phyloP scores from a whole-genome alignment of 1,139 yeast genomes.

The Scheffersomyces insectosa region DNA sequence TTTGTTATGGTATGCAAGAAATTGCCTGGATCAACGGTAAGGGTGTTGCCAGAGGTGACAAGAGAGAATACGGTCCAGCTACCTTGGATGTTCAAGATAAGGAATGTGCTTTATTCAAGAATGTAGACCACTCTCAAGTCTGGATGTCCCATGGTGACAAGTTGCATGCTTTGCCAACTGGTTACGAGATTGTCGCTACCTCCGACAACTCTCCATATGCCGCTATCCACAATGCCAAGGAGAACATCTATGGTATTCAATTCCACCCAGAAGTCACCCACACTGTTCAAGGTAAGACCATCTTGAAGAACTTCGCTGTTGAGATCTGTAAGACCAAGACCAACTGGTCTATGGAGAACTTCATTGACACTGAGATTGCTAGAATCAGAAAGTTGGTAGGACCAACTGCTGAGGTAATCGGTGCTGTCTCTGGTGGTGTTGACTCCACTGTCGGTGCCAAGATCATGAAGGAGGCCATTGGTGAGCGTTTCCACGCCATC shows the following conservation, averaged over 20 bases:
- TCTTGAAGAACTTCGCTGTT: constrained; percentile 90
- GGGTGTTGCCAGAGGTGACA: constrained; percentile 94
- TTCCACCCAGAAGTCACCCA: constrained; percentile 99
- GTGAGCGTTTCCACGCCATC: constrained; percentile 97
- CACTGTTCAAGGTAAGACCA: constrained; percentile 83
- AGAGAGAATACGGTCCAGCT: constrained; percentile 98
- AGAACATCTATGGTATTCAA: constrained; percentile 88
- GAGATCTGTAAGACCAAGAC: constrained; percentile 82
- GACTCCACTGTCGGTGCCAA: constrained; percentile 99
- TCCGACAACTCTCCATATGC: constrained; percentile 95
- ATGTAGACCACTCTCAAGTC: constrained; percentile 88
- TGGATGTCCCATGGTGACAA: constrained; percentile 99
- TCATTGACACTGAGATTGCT: constrained; percentile 92
- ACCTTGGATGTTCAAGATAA: constrained; percentile 73
- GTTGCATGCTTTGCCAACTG: constrained; percentile 84
- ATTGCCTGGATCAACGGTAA: constrained; percentile 97
- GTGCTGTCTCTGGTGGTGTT: constrained; percentile 99
- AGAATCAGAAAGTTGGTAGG: constrained; percentile 91
- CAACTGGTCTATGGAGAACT: constrained; percentile 98
- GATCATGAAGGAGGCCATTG: constrained; percentile 96
- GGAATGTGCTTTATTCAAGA: constrained; percentile 73
- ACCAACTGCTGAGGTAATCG: constrained; percentile 97
- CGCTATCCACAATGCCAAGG: constrained; percentile 77
- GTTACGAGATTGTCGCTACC: constrained; percentile 86
- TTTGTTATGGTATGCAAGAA: constrained; percentile 99